These are phyloP conservation scores for Jackrogersella minutella DNA, from an alignment of 495 filamentous ascomycete genomes.

Conservation along the genomic window DNA sequence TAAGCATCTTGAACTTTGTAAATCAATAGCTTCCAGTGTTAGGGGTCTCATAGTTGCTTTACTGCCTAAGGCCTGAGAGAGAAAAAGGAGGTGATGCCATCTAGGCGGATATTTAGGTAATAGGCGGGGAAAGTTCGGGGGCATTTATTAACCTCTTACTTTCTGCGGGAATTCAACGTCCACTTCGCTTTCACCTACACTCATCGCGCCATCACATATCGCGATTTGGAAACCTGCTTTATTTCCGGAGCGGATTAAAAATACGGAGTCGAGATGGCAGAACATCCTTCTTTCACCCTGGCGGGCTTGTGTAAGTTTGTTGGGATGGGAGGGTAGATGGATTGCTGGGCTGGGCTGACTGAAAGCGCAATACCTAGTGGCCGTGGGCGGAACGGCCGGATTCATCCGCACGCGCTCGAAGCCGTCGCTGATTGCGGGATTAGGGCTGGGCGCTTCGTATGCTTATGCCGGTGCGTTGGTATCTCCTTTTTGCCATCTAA, in stretches of 20 bases:
- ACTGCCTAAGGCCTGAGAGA: not conserved
- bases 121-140: conserved; percentile 32
- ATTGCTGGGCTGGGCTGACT: not conserved
- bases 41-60: not conserved
- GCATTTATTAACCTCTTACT: not conserved
- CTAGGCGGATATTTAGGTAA: not conserved
- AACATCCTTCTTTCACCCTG: conserved; percentile 40
- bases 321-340: not conserved
- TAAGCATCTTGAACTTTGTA: too few species aligned
- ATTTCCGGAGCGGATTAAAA: not conserved
- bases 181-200: not conserved
- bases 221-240: not conserved
- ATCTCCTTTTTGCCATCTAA: not conserved
- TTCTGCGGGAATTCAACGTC: conserved; percentile 5
- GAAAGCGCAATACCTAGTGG: conserved; percentile 5
- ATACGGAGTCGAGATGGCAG: conserved; percentile 16
- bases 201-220: not conserved
- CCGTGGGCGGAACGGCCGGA: conserved; percentile 36
- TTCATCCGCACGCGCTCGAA: conserved; percentile 24
- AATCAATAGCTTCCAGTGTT: too few species aligned
- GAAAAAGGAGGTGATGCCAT: not conserved
- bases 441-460: conserved; percentile 36
- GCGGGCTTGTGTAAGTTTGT: conserved; percentile 33
- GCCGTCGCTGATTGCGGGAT: conserved; percentile 33
- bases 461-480: conserved; percentile 31